Base-by-base conservation (phyloP, 208 protist species). In the Crithidia bombi region DNA sequence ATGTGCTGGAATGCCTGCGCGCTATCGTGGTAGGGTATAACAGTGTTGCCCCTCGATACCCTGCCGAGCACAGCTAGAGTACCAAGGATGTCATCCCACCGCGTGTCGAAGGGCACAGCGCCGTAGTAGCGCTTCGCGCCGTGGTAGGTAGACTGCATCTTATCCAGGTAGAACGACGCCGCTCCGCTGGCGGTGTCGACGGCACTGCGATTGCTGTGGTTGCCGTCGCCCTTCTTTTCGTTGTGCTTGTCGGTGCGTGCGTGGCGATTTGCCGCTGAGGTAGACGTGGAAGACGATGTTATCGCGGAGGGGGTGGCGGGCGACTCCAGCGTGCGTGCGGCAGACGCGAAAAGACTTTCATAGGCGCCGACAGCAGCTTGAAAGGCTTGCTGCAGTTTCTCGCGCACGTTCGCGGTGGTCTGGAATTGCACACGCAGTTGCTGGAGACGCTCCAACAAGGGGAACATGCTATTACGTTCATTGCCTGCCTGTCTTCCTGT, bases 1-100 rank as follows among this genome's bases (percentile, higher is more conserved):
- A 97, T 96, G 7, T 61, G 30, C 52, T 79, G 55, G 59, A 95
- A 97, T n/a, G 89, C 89, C 25, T 83, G 79, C 0, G 52, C 92
- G 64, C 90, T 92, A 69, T 98, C 81, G 36, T 76, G 69, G 65
- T 88, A 96, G 0, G 83, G 82, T 12, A 75, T 57, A 3, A 96
- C 89, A 0, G 23, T 71, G 69, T 92, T 96, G 36, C 85, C 86
- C 6, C 62, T 73, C 23, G 89, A 94, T 0, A 81, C 77, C 26
- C 80, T 64, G 21, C 91, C 91, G 12, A 96, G 80, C 7, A 90
- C 69, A 7, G 64, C 72, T n/a, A 96, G 73, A 43, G 75, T 74
- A 15, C 69, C 30, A 30, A 77, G 67, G 52, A 96, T 91, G 49
- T 78, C 77, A 47, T 93, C 83, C 89, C 91, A 96, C 5, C 89